A percentile compares a stretch with the other conserved stretches of the same genome.
These are phyloP conservation scores for Rhynchospora breviuscula DNA, from an alignment of 176 grass and related monocot species.

Conservation along the genomic window DNA sequence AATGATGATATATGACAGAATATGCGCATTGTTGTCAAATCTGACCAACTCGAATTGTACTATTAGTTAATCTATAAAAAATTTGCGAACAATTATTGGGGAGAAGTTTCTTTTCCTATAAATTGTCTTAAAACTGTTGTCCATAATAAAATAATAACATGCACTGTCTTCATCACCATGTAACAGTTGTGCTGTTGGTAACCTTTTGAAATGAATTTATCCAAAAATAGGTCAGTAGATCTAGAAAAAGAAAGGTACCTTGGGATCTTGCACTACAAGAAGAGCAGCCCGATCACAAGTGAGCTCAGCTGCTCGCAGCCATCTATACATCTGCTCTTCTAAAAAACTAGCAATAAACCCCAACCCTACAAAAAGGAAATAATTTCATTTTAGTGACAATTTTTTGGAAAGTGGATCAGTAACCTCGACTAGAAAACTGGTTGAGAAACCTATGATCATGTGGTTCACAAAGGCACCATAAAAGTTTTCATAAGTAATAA, in stretches of 20 bases:
- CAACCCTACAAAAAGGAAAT: conserved; percentile 41
- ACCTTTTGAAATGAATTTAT: background rate
- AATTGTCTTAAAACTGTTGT: background rate
- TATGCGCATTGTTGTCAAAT: background rate
- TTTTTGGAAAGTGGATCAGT: background rate
- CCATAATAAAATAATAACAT: background rate
- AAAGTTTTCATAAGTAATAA: too few relatives aligned
- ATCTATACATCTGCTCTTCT: conserved; percentile 85
- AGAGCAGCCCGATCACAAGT: conserved; percentile 95
- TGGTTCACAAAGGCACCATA: too few relatives aligned
- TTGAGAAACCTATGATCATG: too few relatives aligned
- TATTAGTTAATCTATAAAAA: background rate
- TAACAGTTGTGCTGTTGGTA: background rate
- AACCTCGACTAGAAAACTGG: background rate
- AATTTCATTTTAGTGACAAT: background rate
- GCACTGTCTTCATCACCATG: background rate
- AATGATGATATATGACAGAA: background rate
- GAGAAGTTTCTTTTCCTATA: background rate
- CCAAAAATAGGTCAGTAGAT: background rate
- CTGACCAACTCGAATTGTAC: background rate
- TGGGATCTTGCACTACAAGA: conserved; percentile 82
- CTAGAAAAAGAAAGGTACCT: conserved; percentile 38
- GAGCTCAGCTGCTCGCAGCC: conserved; percentile 87
- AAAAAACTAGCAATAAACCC: conserved; percentile 70
- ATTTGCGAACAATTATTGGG: background rate